Base-by-base conservation (phyloP, 2,329 filamentous ascomycete genomes). In the Colletotrichum lindemuthianum region DNA sequence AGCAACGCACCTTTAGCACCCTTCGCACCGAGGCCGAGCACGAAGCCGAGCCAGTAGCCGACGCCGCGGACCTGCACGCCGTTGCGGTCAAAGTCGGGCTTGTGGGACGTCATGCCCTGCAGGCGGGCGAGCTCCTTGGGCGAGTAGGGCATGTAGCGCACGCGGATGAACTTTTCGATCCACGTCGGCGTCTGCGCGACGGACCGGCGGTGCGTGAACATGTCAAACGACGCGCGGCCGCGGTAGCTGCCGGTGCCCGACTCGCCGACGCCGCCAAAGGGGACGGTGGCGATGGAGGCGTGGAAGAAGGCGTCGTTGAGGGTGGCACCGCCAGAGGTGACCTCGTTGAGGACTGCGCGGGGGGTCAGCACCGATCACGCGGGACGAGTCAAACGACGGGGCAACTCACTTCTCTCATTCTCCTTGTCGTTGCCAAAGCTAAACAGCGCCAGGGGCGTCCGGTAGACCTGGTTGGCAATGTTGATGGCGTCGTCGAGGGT, bases 401-500 rank as follows among this genome's bases (percentile, higher is more conserved):
- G n/a, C 40, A 9, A 73, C 83, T 71, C 81, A 92, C 91, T 82
- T 74, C 90, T 90, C 36, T 91, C 83, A 49, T 90, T 92, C 74
- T 97, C 95, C 3, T 82, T 82, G 71, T 93, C 92, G 67, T 84
- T 90, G 59, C 94, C 95, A 77, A 98, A 98, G 6, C 92, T 87
- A 75, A 93, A 97, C 48, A 97, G 82, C 9, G 90, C 89, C 44
- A 99, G 82, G 0, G 96, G 94, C 1, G 94, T 97, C 55, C 89
- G 85, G 76, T 97, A 90, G 52, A 97, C 86, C 59, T 86, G 81
- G 76, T 96, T 95, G 67, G 92, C 92, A 68, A 93, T 87, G 43
- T 84, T 84, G 75, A 98, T 93, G 53, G 94, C 95, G 72, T 96
- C 88, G 69, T 97, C 92, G n/a, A 97, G 82, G 70, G 88, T 85